Conservation (phyloP, 2,329 filamentous ascomycete species). For the Paecilomyces variotii region DNA sequence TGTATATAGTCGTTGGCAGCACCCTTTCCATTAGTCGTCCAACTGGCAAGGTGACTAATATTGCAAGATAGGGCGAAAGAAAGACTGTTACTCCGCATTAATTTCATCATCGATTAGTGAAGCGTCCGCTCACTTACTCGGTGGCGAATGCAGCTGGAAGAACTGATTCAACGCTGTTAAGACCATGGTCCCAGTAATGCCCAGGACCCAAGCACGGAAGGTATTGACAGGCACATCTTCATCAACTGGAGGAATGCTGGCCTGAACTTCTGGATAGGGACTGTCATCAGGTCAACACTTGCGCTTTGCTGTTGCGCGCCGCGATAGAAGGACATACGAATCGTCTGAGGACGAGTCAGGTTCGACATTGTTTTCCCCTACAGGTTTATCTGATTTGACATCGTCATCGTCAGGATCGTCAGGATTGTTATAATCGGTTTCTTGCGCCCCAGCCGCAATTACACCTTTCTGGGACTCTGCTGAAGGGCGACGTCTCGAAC, state of each 20-base stretch:
- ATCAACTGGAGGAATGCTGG: conserved; percentile 7
- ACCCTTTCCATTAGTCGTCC: conserved; percentile 5
- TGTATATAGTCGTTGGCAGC: conserved; percentile 5
- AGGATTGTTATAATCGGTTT: background rate
- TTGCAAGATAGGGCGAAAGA: conserved; percentile 7
- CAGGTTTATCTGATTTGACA: background rate
- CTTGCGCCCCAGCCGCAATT: background rate
- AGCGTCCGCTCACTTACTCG: conserved; percentile 1
- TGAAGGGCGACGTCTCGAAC: background rate
- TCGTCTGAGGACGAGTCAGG: background rate
- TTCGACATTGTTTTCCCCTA: background rate
- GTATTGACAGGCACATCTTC: conserved; percentile 12
- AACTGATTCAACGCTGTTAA: conserved; percentile 11
- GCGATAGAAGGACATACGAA: background rate
- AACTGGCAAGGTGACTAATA: conserved; percentile 7
- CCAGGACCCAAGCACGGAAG: conserved; percentile 35
- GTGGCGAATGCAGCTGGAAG: conserved; percentile 8
- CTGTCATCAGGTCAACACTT: background rate
- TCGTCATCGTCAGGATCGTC: background rate
- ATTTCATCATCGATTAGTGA: background rate
- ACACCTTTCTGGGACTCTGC: background rate
- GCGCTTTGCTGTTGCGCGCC: background rate
- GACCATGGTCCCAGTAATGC: conserved; percentile 20
- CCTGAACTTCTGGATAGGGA: conserved; percentile 12
- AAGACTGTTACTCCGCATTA: conserved; percentile 3